These are phyloP conservation scores for Bocquillonia castaneifolia DNA, from an alignment of 441 rosid genomes.

Conservation along the genomic window DNA sequence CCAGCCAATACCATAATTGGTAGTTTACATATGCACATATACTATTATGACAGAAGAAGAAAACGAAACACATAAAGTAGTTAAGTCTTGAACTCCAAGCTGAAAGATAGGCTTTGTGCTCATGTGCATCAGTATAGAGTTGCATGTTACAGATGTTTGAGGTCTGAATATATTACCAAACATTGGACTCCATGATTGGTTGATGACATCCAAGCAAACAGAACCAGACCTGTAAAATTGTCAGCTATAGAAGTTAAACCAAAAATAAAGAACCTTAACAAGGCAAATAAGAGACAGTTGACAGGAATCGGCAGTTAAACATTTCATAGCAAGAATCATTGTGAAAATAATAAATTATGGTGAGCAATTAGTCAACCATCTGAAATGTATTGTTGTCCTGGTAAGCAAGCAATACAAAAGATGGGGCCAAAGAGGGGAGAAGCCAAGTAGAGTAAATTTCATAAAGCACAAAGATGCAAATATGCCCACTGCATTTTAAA, in stretches of 20 bases:
- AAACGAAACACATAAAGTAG: background rate
- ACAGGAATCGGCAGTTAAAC: background rate
- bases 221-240: constrained; percentile 47
- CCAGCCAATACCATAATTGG: background rate
- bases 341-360: background rate
- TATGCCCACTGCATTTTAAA: background rate
- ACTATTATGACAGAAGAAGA: background rate
- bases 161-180: constrained; percentile 33
- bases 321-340: background rate
- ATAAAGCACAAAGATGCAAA: background rate
- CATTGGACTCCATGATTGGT: constrained; percentile 62
- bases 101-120: background rate
- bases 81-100: background rate
- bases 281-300: background rate
- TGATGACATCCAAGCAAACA: constrained; percentile 56
- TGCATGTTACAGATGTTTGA: background rate
- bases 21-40: background rate
- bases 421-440: background rate
- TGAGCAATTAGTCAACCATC: background rate
- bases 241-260: background rate
- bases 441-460: background rate
- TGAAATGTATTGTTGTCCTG: background rate
- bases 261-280: background rate
- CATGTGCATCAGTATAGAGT: background rate
- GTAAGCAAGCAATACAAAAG: background rate